These are phyloP conservation scores for Oryza brachyantha DNA, from an alignment of 176 grass and related monocot genomes.

Conservation along the genomic window DNA sequence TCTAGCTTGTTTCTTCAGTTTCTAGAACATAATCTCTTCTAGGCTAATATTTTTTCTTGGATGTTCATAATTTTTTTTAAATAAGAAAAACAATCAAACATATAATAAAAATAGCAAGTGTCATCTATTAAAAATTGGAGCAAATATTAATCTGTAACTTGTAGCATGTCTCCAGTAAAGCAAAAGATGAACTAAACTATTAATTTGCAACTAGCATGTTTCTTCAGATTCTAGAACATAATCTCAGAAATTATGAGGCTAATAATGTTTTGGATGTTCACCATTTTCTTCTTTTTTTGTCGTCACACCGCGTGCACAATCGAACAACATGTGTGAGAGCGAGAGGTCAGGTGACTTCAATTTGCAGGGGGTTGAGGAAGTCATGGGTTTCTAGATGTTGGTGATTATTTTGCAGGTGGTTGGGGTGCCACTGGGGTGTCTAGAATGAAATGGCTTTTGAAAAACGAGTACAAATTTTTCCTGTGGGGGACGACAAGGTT, in stretches of 20 bases:
- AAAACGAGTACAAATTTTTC: constrained; percentile 11
- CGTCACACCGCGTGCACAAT: neutral
- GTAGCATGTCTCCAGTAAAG: neutral
- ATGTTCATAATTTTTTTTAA: too few species aligned
- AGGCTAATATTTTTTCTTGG: too few species aligned
- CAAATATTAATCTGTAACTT: too few species aligned
- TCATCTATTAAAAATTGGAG: too few species aligned
- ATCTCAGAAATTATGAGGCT: neutral
- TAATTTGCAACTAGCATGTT: neutral
- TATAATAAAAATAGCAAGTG: too few species aligned
- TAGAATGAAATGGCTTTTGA: neutral
- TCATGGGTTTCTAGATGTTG: constrained; percentile 38
- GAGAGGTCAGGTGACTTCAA: neutral
- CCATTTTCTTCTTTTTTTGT: neutral
- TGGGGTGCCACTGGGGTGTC: neutral
- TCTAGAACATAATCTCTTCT: too few species aligned
- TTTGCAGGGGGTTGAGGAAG: neutral
- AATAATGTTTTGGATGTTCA: neutral
- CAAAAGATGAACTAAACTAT: neutral
- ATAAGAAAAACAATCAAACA: too few species aligned
- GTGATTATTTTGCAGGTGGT: neutral
- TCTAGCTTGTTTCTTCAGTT: too few species aligned
- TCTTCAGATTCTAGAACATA: neutral
- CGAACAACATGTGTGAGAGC: too few species aligned
- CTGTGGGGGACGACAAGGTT: neutral